Percentiles rank a stretch among this genome's conserved stretches.
These are phyloP conservation scores for Stellera chamaejasme DNA, from an alignment of 345 rosid genomes.

Conservation along the genomic window DNA sequence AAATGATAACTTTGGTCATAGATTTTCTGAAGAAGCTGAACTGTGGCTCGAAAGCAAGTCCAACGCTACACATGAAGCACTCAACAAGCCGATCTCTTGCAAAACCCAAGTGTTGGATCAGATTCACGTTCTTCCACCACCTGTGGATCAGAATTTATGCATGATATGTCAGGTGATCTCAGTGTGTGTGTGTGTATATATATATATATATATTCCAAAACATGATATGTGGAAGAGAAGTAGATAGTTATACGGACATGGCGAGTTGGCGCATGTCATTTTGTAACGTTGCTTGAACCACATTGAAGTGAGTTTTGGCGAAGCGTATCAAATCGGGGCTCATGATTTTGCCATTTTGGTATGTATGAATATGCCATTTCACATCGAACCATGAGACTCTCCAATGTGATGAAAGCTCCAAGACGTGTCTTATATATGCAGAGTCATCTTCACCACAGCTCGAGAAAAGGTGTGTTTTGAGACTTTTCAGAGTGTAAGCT, in stretches of 20 bases:
- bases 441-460: background rate
- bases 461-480: background rate
- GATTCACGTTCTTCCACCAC: constrained; percentile 45
- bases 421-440: constrained; percentile 10
- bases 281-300: constrained; percentile 36
- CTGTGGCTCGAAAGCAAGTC: constrained; percentile 25
- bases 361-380: constrained; percentile 28
- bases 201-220: too few species aligned
- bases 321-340: constrained; percentile 14
- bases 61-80: constrained; percentile 38
- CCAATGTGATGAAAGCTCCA: constrained; percentile 39
- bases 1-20: constrained; percentile 30
- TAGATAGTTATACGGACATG: constrained; percentile 16
- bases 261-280: constrained; percentile 33
- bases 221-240: background rate
- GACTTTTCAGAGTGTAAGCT: constrained; percentile 11
- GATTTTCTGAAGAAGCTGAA: constrained; percentile 28
- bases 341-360: constrained; percentile 3
- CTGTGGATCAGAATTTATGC: constrained; percentile 8
- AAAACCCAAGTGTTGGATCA: constrained; percentile 29
- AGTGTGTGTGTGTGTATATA: too few species aligned
- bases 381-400: constrained; percentile 42
- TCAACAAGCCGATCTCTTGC: constrained; percentile 43
- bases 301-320: constrained; percentile 40
- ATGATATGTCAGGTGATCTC: too few species aligned